A percentile compares a stretch with the other conserved stretches of the same genome.
Conservation (phyloP, 2,329 filamentous ascomycete species). For the Emericellopsis cladophorae region DNA sequence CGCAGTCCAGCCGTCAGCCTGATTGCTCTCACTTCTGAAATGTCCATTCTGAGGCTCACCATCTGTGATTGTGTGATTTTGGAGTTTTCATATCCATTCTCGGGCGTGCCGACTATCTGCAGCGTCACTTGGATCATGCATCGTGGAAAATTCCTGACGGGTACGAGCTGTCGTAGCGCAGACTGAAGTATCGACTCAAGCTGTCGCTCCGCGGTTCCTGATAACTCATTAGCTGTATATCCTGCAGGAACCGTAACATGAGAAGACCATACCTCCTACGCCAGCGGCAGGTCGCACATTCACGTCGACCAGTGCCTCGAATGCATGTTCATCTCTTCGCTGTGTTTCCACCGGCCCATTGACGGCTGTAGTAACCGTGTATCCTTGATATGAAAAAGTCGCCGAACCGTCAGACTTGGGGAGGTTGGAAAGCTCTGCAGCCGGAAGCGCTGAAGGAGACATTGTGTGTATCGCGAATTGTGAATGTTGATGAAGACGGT, state of each 20-base stretch:
- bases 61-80: conserved; percentile 47
- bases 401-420: conserved; percentile 70
- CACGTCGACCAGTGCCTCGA: conserved; percentile 84
- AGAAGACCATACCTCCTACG: conserved; percentile 51
- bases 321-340: conserved; percentile 79
- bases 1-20: neutral
- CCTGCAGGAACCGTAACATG: conserved; percentile 1
- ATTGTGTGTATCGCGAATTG: conserved; percentile 16
- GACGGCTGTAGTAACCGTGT: conserved; percentile 71
- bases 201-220: conserved; percentile 64
- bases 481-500: too few relatives aligned
- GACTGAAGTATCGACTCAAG: conserved; percentile 66
- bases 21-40: too few relatives aligned
- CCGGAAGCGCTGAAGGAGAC: conserved; percentile 32
- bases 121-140: conserved; percentile 70
- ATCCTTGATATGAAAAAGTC: conserved; percentile 62
- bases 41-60: conserved; percentile 23
- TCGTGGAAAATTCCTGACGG: conserved; percentile 63
- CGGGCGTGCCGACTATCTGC: conserved; percentile 60
- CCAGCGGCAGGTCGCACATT: conserved; percentile 77
- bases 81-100: conserved; percentile 50
- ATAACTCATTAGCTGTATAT: neutral
- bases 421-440: conserved; percentile 44
- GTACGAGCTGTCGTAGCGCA: conserved; percentile 60
- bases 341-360: conserved; percentile 89